Evolutionary conservation across 805 yeast species (phyloP).

Genomic region (Maudiozyma saulgeensis): DNA sequence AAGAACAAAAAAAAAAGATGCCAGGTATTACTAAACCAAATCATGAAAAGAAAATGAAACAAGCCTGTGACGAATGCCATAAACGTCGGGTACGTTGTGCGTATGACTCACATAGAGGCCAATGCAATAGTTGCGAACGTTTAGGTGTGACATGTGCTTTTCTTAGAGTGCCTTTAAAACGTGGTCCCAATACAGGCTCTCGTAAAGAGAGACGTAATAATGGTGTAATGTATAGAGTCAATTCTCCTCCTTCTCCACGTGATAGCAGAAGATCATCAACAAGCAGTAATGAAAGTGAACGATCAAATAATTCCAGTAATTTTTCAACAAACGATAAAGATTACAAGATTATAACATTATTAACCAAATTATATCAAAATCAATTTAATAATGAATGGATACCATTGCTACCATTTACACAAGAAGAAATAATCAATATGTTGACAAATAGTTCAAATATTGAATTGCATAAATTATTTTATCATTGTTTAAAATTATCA

Average conservation of each 20-base stretch:
- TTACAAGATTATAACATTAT: conserved; percentile 14
- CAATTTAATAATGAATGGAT: conserved; percentile 26
- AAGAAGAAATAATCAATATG: conserved; percentile 14
- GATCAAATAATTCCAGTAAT: too few species aligned
- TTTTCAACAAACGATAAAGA: background rate
- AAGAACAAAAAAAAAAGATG: background rate
- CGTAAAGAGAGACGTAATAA: background rate
- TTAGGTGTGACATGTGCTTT: conserved; percentile 54
- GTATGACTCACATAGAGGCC: conserved; percentile 33
- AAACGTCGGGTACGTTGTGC: conserved; percentile 63
- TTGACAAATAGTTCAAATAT: background rate
- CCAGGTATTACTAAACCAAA: background rate
- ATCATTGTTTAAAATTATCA: background rate
- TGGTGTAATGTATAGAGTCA: background rate
- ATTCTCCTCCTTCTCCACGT: background rate
- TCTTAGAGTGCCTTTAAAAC: conserved; percentile 60
- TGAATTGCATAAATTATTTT: background rate
- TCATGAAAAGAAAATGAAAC: conserved; percentile 43
- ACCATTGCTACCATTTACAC: conserved; percentile 24
- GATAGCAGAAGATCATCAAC: background rate
- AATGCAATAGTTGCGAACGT: conserved; percentile 52
- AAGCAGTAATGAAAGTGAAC: background rate
- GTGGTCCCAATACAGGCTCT: conserved; percentile 46
- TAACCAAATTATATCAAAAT: conserved; percentile 36
- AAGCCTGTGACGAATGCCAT: conserved; percentile 76